Conservation (phyloP, 192 early-diverging fungal species). For the Entomortierella lignicola region DNA sequence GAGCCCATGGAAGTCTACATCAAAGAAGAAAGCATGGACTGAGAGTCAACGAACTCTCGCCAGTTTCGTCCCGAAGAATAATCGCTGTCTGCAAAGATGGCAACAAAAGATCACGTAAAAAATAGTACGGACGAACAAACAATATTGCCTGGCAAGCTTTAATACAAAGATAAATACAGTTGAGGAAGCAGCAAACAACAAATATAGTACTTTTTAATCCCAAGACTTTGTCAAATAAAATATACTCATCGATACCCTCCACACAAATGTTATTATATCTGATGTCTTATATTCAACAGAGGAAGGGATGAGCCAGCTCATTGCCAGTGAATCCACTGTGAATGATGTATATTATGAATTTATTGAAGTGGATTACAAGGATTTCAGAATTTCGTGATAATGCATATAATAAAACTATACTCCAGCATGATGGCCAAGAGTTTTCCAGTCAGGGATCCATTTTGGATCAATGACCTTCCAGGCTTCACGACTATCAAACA, state of each 20-base stretch:
- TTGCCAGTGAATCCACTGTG: background rate
- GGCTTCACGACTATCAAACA: conserved; percentile 78
- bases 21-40: conserved; percentile 50
- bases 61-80: conserved; percentile 35
- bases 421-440: conserved; percentile 52
- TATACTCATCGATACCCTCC: background rate
- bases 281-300: no score
- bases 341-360: background rate
- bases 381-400: background rate
- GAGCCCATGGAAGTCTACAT: conserved; percentile 48
- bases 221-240: no score
- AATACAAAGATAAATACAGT: background rate
- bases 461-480: conserved; percentile 69
- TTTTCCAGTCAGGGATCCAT: conserved; percentile 77
- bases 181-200: no score
- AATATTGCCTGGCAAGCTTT: conserved; percentile 8
- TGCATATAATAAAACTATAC: background rate
- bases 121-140: conserved; percentile 37
- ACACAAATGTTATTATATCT: background rate
- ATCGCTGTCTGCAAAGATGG: background rate
- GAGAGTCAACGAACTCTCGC: background rate
- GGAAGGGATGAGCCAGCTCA: conserved; percentile 5
- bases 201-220: no score
- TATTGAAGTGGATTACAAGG: no score
- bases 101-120: conserved; percentile 30